phyloP scores from a whole-genome alignment of 169 alveolate species.

The Haemoproteus tartakovskyi region DNA sequence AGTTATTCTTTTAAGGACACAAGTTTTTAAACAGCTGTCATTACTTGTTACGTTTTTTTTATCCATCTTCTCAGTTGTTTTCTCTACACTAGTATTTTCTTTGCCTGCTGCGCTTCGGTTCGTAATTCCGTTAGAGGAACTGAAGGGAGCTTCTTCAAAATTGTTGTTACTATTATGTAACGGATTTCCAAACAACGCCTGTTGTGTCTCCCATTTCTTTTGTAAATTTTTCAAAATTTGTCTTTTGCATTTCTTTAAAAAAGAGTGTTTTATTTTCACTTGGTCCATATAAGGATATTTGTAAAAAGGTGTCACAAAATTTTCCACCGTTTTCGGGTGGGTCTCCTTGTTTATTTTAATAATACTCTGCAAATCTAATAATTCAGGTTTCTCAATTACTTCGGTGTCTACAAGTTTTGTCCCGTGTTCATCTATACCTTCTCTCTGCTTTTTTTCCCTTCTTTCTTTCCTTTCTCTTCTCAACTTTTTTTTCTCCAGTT shows the following conservation, averaged over 20 bases:
- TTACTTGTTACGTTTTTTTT: background rate
- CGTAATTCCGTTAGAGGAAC: background rate
- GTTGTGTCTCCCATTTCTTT: slow-evolving; percentile 43
- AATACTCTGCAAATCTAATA: slow-evolving; percentile 44
- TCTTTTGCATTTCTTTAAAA: slow-evolving; percentile 55
- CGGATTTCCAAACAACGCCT: slow-evolving; percentile 20
- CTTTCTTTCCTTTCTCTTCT: background rate
- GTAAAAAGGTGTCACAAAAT: slow-evolving; percentile 62
- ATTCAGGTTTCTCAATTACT: background rate
- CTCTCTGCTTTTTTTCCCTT: background rate
- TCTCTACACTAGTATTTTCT: background rate
- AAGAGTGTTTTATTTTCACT: slow-evolving; percentile 38
- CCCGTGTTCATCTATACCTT: background rate
- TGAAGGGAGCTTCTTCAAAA: background rate
- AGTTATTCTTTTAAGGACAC: slow-evolving; percentile 8
- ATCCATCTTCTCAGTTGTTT: background rate
- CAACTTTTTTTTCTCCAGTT: background rate
- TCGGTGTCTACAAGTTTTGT: background rate
- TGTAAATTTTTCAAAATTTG: slow-evolving; percentile 38
- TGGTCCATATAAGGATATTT: slow-evolving; percentile 49
- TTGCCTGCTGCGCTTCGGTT: background rate
- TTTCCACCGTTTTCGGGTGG: slow-evolving; percentile 41
- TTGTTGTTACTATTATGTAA: background rate
- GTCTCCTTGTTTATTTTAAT: slow-evolving; percentile 32
- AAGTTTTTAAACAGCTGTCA: background rate